A percentile compares a stretch with the other conserved stretches of the same genome.
These are phyloP conservation scores for Isabelozyma heimii DNA, from an alignment of 805 yeast species.

Conservation along the genomic window DNA sequence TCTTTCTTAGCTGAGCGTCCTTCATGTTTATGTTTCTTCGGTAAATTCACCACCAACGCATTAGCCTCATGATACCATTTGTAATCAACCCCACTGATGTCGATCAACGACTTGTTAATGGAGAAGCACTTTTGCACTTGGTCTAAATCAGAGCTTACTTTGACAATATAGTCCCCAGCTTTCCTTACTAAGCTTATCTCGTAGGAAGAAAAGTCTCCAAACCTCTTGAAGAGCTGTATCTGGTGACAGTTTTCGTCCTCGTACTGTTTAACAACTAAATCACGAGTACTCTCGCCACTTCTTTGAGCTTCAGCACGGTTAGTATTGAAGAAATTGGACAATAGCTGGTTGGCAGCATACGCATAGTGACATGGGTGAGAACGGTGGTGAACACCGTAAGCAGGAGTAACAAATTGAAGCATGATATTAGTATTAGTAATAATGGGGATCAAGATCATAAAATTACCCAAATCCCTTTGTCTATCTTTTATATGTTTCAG, in stretches of 20 bases:
- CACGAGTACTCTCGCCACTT: background rate
- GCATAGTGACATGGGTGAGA: background rate
- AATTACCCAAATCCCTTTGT: too few species aligned
- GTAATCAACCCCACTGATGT: slow-evolving; percentile 31
- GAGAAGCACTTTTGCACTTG: slow-evolving; percentile 18
- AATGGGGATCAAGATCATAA: background rate
- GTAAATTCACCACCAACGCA: slow-evolving; percentile 34
- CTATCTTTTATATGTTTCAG: too few species aligned
- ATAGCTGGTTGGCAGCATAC: background rate
- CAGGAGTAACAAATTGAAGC: background rate
- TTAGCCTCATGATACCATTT: slow-evolving; percentile 26
- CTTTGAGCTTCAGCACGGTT: background rate
- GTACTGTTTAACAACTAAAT: slow-evolving; percentile 19
- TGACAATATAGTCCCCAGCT: slow-evolving; percentile 12
- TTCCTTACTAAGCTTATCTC: slow-evolving; percentile 14
- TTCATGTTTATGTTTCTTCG: slow-evolving; percentile 17
- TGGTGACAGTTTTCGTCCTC: slow-evolving; percentile 22
- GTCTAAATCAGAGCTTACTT: slow-evolving; percentile 12
- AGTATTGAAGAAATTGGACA: background rate
- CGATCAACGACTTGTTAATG: slow-evolving; percentile 21
- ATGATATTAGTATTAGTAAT: too few species aligned
- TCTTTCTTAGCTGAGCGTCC: background rate
- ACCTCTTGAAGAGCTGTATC: slow-evolving; percentile 20
- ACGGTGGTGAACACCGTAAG: background rate
- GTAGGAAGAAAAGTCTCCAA: slow-evolving; percentile 19